These are phyloP conservation scores for Tetrahymena thermophila DNA, from an alignment of 73 alveolate genomes.

Conservation along the genomic window DNA sequence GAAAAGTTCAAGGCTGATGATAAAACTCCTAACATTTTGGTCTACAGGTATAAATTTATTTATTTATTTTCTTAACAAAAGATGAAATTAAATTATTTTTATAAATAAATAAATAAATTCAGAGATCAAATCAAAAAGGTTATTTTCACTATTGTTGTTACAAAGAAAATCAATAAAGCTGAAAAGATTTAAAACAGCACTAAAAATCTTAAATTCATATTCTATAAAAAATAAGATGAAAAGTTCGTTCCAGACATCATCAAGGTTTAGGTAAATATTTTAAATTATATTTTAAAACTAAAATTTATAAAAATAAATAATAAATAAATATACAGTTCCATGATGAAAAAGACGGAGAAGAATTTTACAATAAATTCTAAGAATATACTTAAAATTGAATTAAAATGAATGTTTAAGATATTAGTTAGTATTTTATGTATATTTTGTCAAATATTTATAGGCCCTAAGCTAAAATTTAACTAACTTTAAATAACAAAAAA, in stretches of 20 bases:
- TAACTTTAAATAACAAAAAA: no score
- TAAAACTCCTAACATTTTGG: neutral
- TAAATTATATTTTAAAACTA: no score
- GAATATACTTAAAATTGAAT: neutral
- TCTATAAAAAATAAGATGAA: neutral
- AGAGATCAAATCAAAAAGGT: neutral
- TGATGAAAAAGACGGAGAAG: neutral
- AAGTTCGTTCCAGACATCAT: neutral
- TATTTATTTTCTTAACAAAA: neutral
- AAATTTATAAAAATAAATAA: neutral
- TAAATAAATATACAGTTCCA: neutral
- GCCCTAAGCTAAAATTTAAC: neutral
- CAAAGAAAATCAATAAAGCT: neutral
- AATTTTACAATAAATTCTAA: neutral
- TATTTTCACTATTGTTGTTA: neutral
- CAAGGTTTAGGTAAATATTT: neutral
- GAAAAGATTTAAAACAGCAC: neutral
- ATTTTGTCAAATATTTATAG: neutral
- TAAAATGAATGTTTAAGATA: neutral
- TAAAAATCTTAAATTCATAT: neutral
- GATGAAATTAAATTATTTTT: neutral
- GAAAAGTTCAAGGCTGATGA: neutral
- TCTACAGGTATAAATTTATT: slow-evolving; percentile 3
- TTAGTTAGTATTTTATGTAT: neutral
- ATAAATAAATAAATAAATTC: neutral